Base-by-base conservation (phyloP, 805 yeast species). In the Komagataella ulmi region DNA sequence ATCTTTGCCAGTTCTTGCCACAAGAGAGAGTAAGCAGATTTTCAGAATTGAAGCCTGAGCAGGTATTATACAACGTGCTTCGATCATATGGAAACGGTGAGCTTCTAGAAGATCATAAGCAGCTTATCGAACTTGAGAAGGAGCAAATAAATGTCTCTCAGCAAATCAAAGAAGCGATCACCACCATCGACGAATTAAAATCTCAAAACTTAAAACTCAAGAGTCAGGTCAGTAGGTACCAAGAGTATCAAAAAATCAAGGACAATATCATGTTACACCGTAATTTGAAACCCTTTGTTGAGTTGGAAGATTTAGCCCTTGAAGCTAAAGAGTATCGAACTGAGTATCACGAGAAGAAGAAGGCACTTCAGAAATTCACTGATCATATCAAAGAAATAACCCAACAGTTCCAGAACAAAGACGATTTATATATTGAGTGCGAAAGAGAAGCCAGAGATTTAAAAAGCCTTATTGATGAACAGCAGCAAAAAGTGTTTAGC, bases 21-120 rank as follows among this genome's bases (percentile, higher is more conserved):
- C 99, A 93, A 63, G 98, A 91, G 59, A 74, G 95, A 54, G 98
- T 93, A 6, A 91, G 95, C 2, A 88, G 87, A 56, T 93, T 93
- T 70, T 95, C 97, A 0, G 77, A 83, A 2, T 68, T 88, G 56
- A 76, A 85, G 24, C 86, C 95, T 1, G 89, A 85, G 55, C 80
- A 80, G 54, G 68, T 91, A 7, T 70, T 93, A 10, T 59, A 71
- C 23, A 95, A 88, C 59, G 87, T 96, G 1, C 88, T 89, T 60
- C 69, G 91, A 54, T 88, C 97, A 1, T 77, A 88, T 36, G 87
- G 85, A 4, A 71, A 77, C 50, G 77, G 83, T 2, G 72, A 76
- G 44, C 66, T 90, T 56, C 62, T 80, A 3, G 65, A 65, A 2
- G 73, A 72, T 49, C 95, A 91, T 59, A 73, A 77, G 44, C 58